Conservation (phyloP, 2,329 filamentous ascomycete genomes). For the Atkinsonella hypoxylon region DNA sequence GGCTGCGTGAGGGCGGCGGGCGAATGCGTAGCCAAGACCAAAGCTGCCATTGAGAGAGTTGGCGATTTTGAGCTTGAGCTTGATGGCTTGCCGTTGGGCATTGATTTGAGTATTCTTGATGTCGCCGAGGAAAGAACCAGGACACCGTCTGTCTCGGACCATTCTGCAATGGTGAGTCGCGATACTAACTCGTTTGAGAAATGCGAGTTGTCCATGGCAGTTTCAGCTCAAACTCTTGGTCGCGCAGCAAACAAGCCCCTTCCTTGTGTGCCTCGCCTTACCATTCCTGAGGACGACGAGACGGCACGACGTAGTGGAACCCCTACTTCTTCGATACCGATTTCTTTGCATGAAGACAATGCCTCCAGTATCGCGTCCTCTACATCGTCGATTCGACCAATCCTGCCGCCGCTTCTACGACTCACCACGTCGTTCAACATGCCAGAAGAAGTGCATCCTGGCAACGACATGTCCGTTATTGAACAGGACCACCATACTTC, state of each 20-base stretch:
- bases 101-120: slow-evolving; percentile 42
- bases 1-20: slow-evolving; percentile 82
- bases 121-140: slow-evolving; percentile 22
- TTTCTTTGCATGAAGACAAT: slow-evolving; percentile 30
- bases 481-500: slow-evolving; percentile 42
- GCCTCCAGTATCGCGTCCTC: slow-evolving; percentile 33
- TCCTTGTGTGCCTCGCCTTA: slow-evolving; percentile 49
- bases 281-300: slow-evolving; percentile 24
- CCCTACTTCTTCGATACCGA: slow-evolving; percentile 28
- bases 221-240: slow-evolving; percentile 23
- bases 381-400: slow-evolving; percentile 34
- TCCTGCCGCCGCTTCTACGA: slow-evolving; percentile 44
- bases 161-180: slow-evolving; percentile 27
- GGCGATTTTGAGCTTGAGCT: slow-evolving; percentile 85
- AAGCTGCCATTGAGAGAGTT: slow-evolving; percentile 73
- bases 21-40: slow-evolving; percentile 81
- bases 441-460: slow-evolving; percentile 32
- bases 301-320: slow-evolving; percentile 19
- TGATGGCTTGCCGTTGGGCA: slow-evolving; percentile 41
- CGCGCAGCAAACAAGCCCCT: slow-evolving; percentile 53
- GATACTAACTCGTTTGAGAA: slow-evolving; percentile 27
- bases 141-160: slow-evolving; percentile 20
- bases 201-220: slow-evolving; percentile 23
- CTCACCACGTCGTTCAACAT: slow-evolving; percentile 39
- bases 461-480: slow-evolving; percentile 30